Percentiles rank a stretch among this genome's conserved stretches.
Evolutionary conservation across 2,329 filamentous ascomycete species (phyloP).

Genomic region (Claviceps sp.): DNA sequence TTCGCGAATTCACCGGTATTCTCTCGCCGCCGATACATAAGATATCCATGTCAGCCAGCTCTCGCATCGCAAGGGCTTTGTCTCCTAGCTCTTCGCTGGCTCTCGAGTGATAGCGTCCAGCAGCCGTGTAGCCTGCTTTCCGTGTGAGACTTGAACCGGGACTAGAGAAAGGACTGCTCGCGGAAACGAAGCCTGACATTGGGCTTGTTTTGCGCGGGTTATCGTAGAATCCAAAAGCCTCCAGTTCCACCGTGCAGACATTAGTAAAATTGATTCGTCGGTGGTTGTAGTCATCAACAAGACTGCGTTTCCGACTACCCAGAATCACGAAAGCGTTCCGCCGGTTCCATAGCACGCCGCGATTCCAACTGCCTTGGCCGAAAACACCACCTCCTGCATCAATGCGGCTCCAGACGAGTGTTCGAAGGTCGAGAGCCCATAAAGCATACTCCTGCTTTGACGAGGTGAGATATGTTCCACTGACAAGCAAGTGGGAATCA

Average conservation of each 20-base stretch:
- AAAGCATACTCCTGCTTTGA: constrained; percentile 97
- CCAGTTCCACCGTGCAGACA: constrained; percentile 90
- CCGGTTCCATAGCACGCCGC: constrained; percentile 83
- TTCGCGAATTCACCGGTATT: constrained; percentile 83
- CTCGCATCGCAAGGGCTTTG: constrained; percentile 63
- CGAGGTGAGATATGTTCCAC: constrained; percentile 91
- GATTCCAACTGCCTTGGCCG: constrained; percentile 94
- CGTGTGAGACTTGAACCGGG: constrained; percentile 42
- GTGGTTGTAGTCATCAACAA: constrained; percentile 97
- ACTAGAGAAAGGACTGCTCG: constrained; percentile 55
- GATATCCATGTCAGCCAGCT: constrained; percentile 93
- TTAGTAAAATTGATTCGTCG: constrained; percentile 95
- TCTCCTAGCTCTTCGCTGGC: constrained; percentile 79
- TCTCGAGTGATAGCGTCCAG: constrained; percentile 61
- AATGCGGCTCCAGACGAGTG: constrained; percentile 86
- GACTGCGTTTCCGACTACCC: constrained; percentile 80
- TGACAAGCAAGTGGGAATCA: constrained; percentile 92
- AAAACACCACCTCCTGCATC: constrained; percentile 92
- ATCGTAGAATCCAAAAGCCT: constrained; percentile 94
- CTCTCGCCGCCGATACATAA: constrained; percentile 82
- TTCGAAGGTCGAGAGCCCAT: constrained; percentile 84
- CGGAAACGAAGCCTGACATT: constrained; percentile 71
- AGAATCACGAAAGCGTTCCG: constrained; percentile 93
- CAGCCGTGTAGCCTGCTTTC: constrained; percentile 52
- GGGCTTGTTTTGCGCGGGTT: constrained; percentile 72